phyloP scores from a whole-genome alignment of 805 yeast genomes.

The Limtongia smithiae region DNA sequence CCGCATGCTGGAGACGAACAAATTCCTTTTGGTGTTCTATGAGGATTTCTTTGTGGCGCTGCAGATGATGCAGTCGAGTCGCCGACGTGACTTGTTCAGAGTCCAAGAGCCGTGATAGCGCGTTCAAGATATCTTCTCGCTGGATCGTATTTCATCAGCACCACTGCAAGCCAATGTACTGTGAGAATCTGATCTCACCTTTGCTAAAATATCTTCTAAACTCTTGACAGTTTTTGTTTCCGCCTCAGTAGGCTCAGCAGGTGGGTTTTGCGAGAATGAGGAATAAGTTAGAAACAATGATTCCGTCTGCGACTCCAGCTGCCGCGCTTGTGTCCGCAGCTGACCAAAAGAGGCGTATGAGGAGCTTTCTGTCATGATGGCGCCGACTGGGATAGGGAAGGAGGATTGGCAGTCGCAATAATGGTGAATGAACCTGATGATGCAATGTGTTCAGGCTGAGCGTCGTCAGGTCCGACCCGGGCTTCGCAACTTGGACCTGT shows the following conservation, averaged over 20 bases:
- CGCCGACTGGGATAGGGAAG: too few relatives aligned
- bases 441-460: not conserved
- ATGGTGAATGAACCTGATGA: not conserved
- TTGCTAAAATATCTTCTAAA: slow-evolving; percentile 51
- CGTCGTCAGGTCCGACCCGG: not conserved
- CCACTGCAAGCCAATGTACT: slow-evolving; percentile 31
- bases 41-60: slow-evolving; percentile 74
- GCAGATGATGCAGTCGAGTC: slow-evolving; percentile 73
- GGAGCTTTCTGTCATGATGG: slow-evolving; percentile 18
- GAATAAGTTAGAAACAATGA: slow-evolving; percentile 51
- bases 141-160: slow-evolving; percentile 11
- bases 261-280: slow-evolving; percentile 50
- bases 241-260: slow-evolving; percentile 47
- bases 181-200: slow-evolving; percentile 30
- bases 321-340: slow-evolving; percentile 62
- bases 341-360: slow-evolving; percentile 52
- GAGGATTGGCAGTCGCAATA: not conserved
- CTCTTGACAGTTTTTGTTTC: slow-evolving; percentile 47
- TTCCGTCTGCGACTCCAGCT: slow-evolving; percentile 68
- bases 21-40: slow-evolving; percentile 67
- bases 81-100: slow-evolving; percentile 58
- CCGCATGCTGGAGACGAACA: slow-evolving; percentile 52
- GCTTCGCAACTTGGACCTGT: not conserved
- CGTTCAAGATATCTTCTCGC: slow-evolving; percentile 53
- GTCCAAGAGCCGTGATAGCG: slow-evolving; percentile 54